Percentiles rank a stretch among this genome's conserved stretches.
Evolutionary conservation across 2,329 filamentous ascomycete genomes (phyloP).

Genomic region (Colletotrichum noveboracense): DNA sequence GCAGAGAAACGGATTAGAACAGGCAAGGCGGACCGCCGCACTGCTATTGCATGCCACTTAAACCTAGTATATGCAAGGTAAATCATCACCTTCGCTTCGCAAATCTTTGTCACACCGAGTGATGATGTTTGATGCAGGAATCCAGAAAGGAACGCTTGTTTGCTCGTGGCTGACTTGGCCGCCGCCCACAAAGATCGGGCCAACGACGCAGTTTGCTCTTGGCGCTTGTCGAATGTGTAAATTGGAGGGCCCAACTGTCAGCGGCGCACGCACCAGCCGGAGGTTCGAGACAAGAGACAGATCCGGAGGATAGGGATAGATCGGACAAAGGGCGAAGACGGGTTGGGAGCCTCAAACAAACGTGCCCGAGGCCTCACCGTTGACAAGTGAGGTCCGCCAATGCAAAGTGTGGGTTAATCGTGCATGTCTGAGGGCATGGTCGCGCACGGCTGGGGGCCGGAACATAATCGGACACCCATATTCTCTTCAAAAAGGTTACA

Average conservation of each 20-base stretch:
- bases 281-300: not conserved
- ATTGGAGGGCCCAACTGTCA: not conserved
- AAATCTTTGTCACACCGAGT: not conserved
- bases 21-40: not conserved
- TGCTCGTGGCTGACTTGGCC: not conserved
- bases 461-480: not conserved
- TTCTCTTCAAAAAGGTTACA: not conserved
- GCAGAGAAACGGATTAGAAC: not conserved
- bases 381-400: not conserved
- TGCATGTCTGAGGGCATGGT: not conserved
- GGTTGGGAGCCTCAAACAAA: not conserved
- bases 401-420: not conserved
- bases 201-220: not conserved
- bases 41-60: not conserved
- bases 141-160: not conserved
- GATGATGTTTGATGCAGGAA: not conserved
- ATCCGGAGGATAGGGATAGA: not conserved
- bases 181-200: not conserved
- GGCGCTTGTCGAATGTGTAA: not conserved
- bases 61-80: not conserved
- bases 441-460: not conserved
- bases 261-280: not conserved
- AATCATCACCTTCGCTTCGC: not conserved
- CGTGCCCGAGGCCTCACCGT: not conserved
- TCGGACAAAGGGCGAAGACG: not conserved